Conservation (phyloP, 305 asterid species). For the Striga hermonthica region DNA sequence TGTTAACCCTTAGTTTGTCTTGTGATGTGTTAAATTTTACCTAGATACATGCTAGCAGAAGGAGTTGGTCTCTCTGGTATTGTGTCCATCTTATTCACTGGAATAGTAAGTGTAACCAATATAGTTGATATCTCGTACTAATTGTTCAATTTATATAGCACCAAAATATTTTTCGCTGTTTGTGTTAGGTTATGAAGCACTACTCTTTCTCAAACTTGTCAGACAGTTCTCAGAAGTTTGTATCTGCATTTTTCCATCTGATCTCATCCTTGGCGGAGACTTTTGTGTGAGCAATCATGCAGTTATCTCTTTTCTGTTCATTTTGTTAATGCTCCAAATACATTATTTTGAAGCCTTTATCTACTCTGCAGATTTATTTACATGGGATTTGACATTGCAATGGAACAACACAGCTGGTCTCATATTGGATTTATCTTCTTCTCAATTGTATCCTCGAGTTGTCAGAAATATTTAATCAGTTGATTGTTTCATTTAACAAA, state of each 20-base stretch:
- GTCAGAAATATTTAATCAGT: conserved; percentile 20
- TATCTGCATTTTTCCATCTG: conserved; percentile 91
- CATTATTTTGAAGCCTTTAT: conserved; percentile 28
- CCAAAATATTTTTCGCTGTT: conserved; percentile 28
- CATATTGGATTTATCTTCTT: conserved; percentile 95
- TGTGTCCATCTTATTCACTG: conserved; percentile 94
- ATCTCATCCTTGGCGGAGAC: conserved; percentile 98
- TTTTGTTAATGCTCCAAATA: conserved; percentile 28
- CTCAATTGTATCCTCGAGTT: conserved; percentile 85
- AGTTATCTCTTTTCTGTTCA: conserved; percentile 21
- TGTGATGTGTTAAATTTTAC: conserved; percentile 32
- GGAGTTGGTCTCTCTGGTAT: conserved; percentile 99
- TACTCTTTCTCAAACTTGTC: conserved; percentile 86
- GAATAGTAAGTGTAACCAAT: conserved; percentile 69
- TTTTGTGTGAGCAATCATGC: conserved; percentile 64
- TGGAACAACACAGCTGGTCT: conserved; percentile 99
- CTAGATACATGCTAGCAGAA: conserved; percentile 94
- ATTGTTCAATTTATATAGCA: conserved; percentile 28
- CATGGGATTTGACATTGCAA: conserved; percentile 98
- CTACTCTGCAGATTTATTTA: conserved; percentile 77
- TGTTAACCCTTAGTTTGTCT: conserved; percentile 24
- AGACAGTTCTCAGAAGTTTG: conserved; percentile 92
- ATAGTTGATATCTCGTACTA: conserved; percentile 21
- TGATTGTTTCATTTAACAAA: conserved; percentile 23
- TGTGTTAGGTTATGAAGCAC: conserved; percentile 90